Evolutionary conservation across 2,329 filamentous ascomycete species (phyloP).

Genomic region (Aureobasidium namibiae): DNA sequence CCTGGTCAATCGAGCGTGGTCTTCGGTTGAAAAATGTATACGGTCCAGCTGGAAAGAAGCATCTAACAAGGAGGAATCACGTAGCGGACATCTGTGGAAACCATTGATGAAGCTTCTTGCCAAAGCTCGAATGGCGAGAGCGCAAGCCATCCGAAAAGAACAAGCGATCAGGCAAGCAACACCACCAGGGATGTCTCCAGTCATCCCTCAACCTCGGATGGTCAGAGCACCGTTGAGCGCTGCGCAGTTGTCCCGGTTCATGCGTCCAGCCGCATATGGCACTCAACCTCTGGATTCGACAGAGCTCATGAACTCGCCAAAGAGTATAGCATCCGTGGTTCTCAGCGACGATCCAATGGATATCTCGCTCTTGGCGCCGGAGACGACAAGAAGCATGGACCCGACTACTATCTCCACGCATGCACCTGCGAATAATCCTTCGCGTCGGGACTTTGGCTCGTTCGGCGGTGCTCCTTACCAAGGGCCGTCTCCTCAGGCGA

Average conservation of each 20-base stretch:
- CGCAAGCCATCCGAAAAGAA: conserved; percentile 40
- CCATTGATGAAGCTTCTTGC: conserved; percentile 53
- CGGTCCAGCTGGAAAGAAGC: conserved; percentile 33
- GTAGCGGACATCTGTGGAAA: conserved; percentile 53
- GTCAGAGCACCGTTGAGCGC: conserved; percentile 26
- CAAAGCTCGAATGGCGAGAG: conserved; percentile 47
- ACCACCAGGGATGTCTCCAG: neutral
- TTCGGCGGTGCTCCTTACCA: neutral
- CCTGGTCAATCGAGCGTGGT: conserved; percentile 53
- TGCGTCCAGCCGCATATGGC: conserved; percentile 24
- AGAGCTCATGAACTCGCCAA: conserved; percentile 24
- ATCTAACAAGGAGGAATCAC: conserved; percentile 18
- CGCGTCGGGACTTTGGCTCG: neutral
- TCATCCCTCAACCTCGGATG: conserved; percentile 18
- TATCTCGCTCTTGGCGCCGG: neutral
- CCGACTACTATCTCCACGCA: neutral
- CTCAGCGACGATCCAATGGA: conserved; percentile 15
- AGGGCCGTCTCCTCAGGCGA: neutral
- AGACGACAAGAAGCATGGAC: neutral
- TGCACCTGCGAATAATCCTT: neutral
- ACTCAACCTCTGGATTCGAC: conserved; percentile 26
- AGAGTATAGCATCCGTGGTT: conserved; percentile 15
- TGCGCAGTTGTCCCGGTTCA: conserved; percentile 26
- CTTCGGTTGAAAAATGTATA: conserved; percentile 43
- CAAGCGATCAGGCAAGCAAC: conserved; percentile 5